Percentiles rank a stretch among this genome's conserved stretches.
Evolutionary conservation across 345 rosid genomes (phyloP).

Genomic region (Barbarea vulgaris): DNA sequence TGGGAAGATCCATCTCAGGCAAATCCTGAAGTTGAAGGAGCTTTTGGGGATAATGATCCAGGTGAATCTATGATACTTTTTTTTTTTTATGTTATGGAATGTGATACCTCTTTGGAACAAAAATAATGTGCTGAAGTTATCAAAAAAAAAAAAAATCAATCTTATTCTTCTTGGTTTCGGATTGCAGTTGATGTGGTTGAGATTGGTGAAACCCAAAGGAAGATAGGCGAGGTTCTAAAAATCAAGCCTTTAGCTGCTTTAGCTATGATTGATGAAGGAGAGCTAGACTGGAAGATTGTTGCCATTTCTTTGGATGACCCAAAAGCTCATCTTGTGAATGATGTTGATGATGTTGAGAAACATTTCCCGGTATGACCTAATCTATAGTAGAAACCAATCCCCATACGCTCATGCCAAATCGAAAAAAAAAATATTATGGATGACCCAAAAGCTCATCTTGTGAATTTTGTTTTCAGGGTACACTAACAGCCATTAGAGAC

Average conservation of each 20-base stretch:
- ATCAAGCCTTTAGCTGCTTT: constrained; percentile 89
- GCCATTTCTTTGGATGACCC: constrained; percentile 94
- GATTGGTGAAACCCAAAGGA: constrained; percentile 70
- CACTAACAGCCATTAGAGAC: constrained; percentile 81
- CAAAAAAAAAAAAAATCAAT: too few relatives aligned
- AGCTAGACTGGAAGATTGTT: constrained; percentile 97
- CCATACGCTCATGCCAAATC: background rate
- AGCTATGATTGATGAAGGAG: constrained; percentile 99
- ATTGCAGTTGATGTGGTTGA: constrained; percentile 89
- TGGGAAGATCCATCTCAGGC: constrained; percentile 97
- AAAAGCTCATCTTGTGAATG: constrained; percentile 88
- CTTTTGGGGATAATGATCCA: constrained; percentile 95
- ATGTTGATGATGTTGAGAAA: constrained; percentile 83
- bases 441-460: too few relatives aligned
- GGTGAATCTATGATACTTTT: constrained; percentile 42
- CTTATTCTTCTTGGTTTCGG: constrained; percentile 12
- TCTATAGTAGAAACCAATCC: constrained; percentile 28
- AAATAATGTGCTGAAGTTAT: background rate
- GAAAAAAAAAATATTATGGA: background rate
- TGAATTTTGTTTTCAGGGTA: constrained; percentile 84
- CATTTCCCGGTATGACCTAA: constrained; percentile 72
- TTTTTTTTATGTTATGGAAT: constrained; percentile 7
- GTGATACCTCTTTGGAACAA: background rate
- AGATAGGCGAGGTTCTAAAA: constrained; percentile 75
- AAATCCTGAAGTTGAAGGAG: constrained; percentile 85